These are phyloP conservation scores for Saccharomycopsis fodiens DNA, from an alignment of 805 yeast species.

Conservation along the genomic window DNA sequence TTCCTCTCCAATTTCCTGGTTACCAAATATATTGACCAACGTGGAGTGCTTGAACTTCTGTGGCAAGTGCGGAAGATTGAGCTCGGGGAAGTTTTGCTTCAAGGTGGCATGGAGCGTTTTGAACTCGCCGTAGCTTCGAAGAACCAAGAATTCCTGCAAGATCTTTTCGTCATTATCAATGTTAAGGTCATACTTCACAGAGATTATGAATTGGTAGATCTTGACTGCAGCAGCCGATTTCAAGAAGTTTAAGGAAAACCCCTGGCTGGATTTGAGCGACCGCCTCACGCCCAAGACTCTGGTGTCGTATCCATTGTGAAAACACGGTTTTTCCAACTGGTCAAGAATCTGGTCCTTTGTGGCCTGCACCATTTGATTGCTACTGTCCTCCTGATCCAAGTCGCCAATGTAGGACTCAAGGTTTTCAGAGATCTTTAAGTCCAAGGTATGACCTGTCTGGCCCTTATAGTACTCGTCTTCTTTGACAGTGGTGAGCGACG, in stretches of 20 bases:
- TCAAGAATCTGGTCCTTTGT: slow-evolving; percentile 3
- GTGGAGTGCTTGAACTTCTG: slow-evolving; percentile 23
- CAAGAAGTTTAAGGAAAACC: neutral
- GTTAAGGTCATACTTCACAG: slow-evolving; percentile 20
- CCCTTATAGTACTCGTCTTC: slow-evolving; percentile 40
- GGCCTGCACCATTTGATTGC: neutral
- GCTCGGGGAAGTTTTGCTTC: slow-evolving; percentile 58
- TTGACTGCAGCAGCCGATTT: slow-evolving; percentile 3
- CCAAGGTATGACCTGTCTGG: slow-evolving; percentile 12
- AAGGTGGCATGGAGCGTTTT: slow-evolving; percentile 46
- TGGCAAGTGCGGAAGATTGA: slow-evolving; percentile 53
- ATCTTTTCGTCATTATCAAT: slow-evolving; percentile 32
- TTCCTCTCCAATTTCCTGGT: slow-evolving; percentile 21
- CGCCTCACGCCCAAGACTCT: slow-evolving; percentile 24
- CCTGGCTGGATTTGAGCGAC: slow-evolving; percentile 11
- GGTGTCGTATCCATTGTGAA: slow-evolving; percentile 3
- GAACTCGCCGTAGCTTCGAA: slow-evolving; percentile 65
- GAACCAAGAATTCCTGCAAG: slow-evolving; percentile 25
- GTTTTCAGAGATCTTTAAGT: slow-evolving; percentile 4
- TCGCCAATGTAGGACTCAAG: slow-evolving; percentile 4
- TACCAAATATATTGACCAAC: slow-evolving; percentile 9
- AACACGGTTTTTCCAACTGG: slow-evolving; percentile 3
- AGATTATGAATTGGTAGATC: slow-evolving; percentile 40
- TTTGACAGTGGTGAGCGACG: slow-evolving; percentile 57
- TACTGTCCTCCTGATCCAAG: neutral